phyloP scores from a whole-genome alignment of 1,284 basidiomycete species.

The Cutaneotrichosporon daszewskae region DNA sequence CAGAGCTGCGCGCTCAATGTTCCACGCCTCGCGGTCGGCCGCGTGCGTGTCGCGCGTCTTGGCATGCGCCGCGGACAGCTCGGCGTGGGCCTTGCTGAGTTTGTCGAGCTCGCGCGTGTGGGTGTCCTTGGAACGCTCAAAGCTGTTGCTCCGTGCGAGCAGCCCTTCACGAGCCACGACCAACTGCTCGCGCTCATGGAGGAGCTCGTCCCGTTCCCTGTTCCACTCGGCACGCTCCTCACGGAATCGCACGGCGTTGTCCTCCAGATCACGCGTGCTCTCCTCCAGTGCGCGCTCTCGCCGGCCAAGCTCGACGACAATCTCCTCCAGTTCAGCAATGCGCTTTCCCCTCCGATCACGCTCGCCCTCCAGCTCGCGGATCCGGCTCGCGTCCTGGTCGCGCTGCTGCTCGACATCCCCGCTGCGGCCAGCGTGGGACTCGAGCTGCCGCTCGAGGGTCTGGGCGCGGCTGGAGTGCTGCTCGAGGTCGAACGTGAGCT shows the following conservation, averaged over 20 bases:
- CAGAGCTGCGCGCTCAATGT: not conserved
- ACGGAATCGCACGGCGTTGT: constrained; percentile 49
- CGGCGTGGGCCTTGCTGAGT: not conserved
- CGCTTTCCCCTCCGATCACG: constrained; percentile 14
- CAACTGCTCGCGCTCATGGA: constrained; percentile 11
- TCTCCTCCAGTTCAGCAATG: constrained; percentile 38
- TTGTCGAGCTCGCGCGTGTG: not conserved
- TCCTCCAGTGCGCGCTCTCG: constrained; percentile 36
- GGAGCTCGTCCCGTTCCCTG: constrained; percentile 1
- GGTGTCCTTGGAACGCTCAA: not conserved
- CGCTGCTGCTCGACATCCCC: constrained; percentile 5
- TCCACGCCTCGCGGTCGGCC: not conserved
- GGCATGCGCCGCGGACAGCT: not conserved
- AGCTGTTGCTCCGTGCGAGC: not conserved
- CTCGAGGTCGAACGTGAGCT: not conserved
- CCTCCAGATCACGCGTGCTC: constrained; percentile 21
- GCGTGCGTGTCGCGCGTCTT: not conserved
- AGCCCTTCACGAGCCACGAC: constrained; percentile 8
- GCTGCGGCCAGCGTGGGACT: no score
- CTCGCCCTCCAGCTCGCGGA: constrained; percentile 16
- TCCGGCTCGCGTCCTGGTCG: not conserved
- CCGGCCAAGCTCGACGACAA: constrained; percentile 37
- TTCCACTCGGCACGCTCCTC: constrained; percentile 52
- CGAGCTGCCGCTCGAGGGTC: constrained; percentile 27
- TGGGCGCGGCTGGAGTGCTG: constrained; percentile 5